Conservation (phyloP, 2,329 filamentous ascomycete genomes). For the Colletotrichum liriopes region DNA sequence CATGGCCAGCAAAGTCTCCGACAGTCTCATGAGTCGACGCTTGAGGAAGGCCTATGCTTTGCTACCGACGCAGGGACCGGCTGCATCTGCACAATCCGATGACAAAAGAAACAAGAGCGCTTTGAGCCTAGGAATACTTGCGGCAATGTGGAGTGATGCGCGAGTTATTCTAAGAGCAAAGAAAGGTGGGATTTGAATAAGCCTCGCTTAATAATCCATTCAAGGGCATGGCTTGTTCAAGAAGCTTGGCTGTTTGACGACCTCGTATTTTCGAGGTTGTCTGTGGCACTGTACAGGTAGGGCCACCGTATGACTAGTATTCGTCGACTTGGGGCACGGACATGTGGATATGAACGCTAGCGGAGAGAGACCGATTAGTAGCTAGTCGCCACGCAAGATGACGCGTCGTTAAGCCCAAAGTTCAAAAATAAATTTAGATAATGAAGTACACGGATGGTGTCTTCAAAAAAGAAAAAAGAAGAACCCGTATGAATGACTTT, state of each 20-base stretch:
- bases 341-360: too few species aligned
- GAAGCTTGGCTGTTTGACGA: too few species aligned
- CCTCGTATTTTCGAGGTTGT: too few species aligned
- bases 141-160: background rate
- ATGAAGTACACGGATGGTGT: too few species aligned
- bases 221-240: too few species aligned
- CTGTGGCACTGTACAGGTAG: too few species aligned
- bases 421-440: background rate
- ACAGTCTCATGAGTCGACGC: background rate
- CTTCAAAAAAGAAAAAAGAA: background rate
- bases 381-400: too few species aligned
- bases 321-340: too few species aligned
- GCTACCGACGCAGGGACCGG: background rate
- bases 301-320: too few species aligned
- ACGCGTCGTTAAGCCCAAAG: background rate
- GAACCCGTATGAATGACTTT: background rate
- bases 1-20: too few species aligned
- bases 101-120: background rate
- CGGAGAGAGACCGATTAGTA: too few species aligned
- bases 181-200: background rate
- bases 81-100: background rate
- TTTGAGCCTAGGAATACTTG: background rate
- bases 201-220: too few species aligned
- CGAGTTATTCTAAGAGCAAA: background rate
- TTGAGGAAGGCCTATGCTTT: background rate